phyloP scores from a whole-genome alignment of 1,284 basidiomycete genomes.

The Bjerkandera adusta region DNA sequence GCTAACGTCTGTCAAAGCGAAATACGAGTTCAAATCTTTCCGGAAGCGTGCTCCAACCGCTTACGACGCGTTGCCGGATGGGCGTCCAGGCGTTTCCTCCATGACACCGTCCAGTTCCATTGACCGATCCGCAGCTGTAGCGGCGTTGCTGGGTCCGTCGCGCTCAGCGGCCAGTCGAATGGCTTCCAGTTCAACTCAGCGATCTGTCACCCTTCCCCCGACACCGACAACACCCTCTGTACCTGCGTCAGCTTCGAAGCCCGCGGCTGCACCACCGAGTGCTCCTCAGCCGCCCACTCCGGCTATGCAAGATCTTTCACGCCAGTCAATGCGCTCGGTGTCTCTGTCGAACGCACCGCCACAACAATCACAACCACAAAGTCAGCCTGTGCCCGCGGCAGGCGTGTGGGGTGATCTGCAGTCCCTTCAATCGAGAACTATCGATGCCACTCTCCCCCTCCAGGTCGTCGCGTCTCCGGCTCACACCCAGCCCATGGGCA shows the following conservation, averaged over 20 bases:
- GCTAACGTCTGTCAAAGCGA: slow-evolving; percentile 52
- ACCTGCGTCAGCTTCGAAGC: neutral
- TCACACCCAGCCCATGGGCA: slow-evolving; percentile 18
- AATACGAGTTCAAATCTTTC: slow-evolving; percentile 74
- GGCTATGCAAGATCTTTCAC: too few species aligned
- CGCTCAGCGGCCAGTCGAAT: slow-evolving; percentile 9
- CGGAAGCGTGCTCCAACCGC: slow-evolving; percentile 41
- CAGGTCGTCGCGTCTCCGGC: slow-evolving; percentile 6
- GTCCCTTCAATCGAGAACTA: slow-evolving; percentile 6
- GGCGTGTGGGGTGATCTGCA: neutral
- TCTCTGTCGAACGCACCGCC: neutral
- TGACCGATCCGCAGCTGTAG: slow-evolving; percentile 14
- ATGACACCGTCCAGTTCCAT: slow-evolving; percentile 12
- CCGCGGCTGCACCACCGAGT: too few species aligned
- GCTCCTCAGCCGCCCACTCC: neutral
- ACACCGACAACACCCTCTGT: neutral
- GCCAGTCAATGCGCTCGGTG: too few species aligned
- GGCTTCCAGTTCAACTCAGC: neutral
- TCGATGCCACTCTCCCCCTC: slow-evolving; percentile 15
- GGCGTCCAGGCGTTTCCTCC: slow-evolving; percentile 47
- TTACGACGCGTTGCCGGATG: neutral
- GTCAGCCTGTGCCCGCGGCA: neutral
- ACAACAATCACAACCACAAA: neutral
- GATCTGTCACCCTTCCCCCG: neutral
- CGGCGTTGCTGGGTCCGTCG: slow-evolving; percentile 14